Conservation (phyloP, 805 yeast species). For the Limtongia smithiae region DNA sequence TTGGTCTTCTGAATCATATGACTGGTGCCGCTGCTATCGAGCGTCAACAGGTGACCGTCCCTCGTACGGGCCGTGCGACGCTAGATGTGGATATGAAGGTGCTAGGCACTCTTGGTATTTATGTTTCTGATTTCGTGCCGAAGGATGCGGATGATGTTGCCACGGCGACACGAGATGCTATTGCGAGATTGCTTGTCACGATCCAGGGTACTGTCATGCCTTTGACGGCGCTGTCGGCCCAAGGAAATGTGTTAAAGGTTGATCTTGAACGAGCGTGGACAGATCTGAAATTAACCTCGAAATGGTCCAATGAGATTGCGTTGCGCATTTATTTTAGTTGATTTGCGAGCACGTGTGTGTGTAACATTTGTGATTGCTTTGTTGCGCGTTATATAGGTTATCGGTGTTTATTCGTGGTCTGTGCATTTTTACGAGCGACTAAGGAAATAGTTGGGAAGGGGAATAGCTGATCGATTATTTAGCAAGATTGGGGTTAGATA, state of each 20-base stretch:
- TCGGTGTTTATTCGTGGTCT: no score
- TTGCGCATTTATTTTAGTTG: constrained; percentile 19
- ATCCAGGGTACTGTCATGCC: constrained; percentile 27
- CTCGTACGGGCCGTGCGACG: constrained; percentile 17
- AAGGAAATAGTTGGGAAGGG: background rate
- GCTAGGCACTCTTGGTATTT: constrained; percentile 20
- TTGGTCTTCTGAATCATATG: constrained; percentile 19
- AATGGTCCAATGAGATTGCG: constrained; percentile 25
- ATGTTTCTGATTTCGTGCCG: constrained; percentile 13
- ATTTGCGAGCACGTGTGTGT: background rate
- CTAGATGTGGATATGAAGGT: constrained; percentile 24
- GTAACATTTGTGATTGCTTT: background rate
- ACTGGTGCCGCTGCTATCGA: constrained; percentile 25
- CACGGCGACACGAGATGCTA: constrained; percentile 2
- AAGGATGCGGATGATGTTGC: background rate
- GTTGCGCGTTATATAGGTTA: background rate
- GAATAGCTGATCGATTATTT: no score
- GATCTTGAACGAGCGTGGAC: constrained; percentile 23
- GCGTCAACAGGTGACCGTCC: constrained; percentile 23
- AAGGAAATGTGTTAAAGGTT: constrained; percentile 17
- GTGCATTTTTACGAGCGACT: no score
- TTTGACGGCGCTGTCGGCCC: constrained; percentile 12
- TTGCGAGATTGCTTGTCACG: constrained; percentile 17
- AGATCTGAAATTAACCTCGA: constrained; percentile 15
- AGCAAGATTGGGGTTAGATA: no score